Base-by-base conservation (phyloP, 1,284 basidiomycete genomes). In the Anthracocystis walkeri region DNA sequence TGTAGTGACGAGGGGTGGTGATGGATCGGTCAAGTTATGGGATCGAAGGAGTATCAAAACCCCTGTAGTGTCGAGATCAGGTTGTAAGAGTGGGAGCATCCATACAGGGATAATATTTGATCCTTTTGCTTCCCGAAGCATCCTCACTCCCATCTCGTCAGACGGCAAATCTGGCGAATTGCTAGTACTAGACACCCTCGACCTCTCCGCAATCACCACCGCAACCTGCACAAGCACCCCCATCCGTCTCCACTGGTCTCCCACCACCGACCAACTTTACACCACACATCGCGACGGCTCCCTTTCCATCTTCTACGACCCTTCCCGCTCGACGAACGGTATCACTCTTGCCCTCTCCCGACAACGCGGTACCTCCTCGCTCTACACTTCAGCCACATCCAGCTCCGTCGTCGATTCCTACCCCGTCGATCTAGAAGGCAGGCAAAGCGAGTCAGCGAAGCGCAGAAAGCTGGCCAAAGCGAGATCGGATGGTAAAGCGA, bases 1-100 rank as follows among this genome's bases (percentile, higher is more conserved):
- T 10, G 86, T 98, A 21, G 88, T 93, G 49, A 74, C 73, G 2
- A 94, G 93, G 3, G 88, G 97, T 74, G 94, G 95, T 23, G 97
- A 99, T 86, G 91, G 94, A 80, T 95, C 93, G 0, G 91, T 98
- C 55, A 99, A 98, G 87, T 42, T 98, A 45, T 99, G 97, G 96
- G 96, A 99, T 85, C 86, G 93, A 25, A 90, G 93, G 63, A 88
- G 90, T 5, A 92, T 98, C 88, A 93, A 92, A 84, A 93, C 92
- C 84, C 94, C 97, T 0, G 83, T 97, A 21, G 90, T 89, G 3
- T 88, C 84, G 12, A 86, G 89, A n/a, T 85, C 87, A 14, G 90
- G 88, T 44, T 86, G 95, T 40, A 88, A 89, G n/a, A 93, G 92
- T 21, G 86, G 92, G 51, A 97, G 97, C 86, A 91, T 93, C 5